Evolutionary conservation across 2,329 filamentous ascomycete genomes (phyloP).

Genomic region (Aureobasidium sp.): DNA sequence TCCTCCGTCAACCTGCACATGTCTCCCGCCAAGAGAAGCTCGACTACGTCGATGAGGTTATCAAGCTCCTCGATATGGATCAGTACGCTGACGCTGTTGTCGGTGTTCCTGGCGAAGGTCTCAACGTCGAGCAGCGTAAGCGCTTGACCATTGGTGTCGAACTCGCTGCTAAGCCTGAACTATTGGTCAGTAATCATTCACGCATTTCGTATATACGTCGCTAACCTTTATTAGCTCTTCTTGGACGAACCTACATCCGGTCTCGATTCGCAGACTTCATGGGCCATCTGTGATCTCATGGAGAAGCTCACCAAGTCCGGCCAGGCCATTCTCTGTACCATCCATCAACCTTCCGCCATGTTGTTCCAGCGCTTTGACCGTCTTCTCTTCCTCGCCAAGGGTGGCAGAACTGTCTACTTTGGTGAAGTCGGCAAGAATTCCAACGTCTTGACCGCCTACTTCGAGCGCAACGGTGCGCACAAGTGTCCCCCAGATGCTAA

Average conservation of each 20-base stretch:
- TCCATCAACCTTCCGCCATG: conserved; percentile 94
- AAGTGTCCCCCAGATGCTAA: conserved; percentile 63
- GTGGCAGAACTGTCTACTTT: conserved; percentile 74
- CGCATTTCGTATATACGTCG: too few relatives aligned
- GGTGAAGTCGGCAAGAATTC: conserved; percentile 70
- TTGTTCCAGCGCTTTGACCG: conserved; percentile 87
- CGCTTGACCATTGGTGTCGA: conserved; percentile 95
- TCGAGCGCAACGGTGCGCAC: conserved; percentile 63
- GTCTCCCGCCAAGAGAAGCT: conserved; percentile 71
- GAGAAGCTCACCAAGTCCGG: conserved; percentile 85
- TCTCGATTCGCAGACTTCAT: conserved; percentile 86
- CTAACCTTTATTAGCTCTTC: conserved; percentile 50
- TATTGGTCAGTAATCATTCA: conserved; percentile 34
- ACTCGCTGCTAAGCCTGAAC: conserved; percentile 80
- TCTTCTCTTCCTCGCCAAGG: conserved; percentile 68
- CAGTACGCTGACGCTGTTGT: conserved; percentile 86
- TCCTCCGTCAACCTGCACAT: conserved; percentile 73
- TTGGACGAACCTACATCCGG: conserved; percentile 80
- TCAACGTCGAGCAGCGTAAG: conserved; percentile 62
- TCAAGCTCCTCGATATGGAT: conserved; percentile 84
- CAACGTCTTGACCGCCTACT: conserved; percentile 62
- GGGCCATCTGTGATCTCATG: conserved; percentile 81
- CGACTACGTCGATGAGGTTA: conserved; percentile 82
- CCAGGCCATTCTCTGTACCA: conserved; percentile 92
- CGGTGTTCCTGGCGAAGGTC: conserved; percentile 80